These are phyloP conservation scores for Tephrocybe sp. DNA, from an alignment of 768 basidiomycete genomes.

Conservation along the genomic window DNA sequence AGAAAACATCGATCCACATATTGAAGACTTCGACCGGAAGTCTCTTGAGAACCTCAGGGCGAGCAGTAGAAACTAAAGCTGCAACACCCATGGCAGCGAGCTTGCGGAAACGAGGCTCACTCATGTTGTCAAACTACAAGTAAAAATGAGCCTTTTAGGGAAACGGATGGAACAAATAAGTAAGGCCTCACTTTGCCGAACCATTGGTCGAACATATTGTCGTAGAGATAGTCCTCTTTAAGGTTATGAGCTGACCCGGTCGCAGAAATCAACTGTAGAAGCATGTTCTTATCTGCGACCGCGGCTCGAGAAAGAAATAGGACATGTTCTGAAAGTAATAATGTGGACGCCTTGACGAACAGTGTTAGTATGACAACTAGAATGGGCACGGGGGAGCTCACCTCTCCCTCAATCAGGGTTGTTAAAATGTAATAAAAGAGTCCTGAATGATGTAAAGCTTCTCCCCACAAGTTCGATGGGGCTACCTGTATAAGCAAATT, in stretches of 20 bases:
- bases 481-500: constrained; percentile 61
- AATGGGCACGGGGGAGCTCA: constrained; percentile 25
- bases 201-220: constrained; percentile 74
- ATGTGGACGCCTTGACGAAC: constrained; percentile 35
- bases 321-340: constrained; percentile 65
- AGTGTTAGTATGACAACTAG: constrained; percentile 8
- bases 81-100: constrained; percentile 81
- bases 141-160: constrained; percentile 3
- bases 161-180: not conserved
- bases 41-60: constrained; percentile 67
- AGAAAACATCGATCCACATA: constrained; percentile 86
- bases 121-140: constrained; percentile 84
- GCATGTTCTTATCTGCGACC: constrained; percentile 62
- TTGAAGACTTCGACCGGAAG: constrained; percentile 78
- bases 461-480: constrained; percentile 66
- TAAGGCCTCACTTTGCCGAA: constrained; percentile 64
- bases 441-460: constrained; percentile 68
- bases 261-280: constrained; percentile 67
- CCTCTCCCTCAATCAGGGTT: constrained; percentile 65
- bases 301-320: constrained; percentile 74
- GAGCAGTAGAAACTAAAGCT: constrained; percentile 70
- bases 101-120: constrained; percentile 81
- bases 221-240: constrained; percentile 56
- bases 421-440: constrained; percentile 65
- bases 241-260: constrained; percentile 47